These are phyloP conservation scores for Pythium phragmiticola DNA, from an alignment of 352 stramenopile genomes.

Conservation along the genomic window DNA sequence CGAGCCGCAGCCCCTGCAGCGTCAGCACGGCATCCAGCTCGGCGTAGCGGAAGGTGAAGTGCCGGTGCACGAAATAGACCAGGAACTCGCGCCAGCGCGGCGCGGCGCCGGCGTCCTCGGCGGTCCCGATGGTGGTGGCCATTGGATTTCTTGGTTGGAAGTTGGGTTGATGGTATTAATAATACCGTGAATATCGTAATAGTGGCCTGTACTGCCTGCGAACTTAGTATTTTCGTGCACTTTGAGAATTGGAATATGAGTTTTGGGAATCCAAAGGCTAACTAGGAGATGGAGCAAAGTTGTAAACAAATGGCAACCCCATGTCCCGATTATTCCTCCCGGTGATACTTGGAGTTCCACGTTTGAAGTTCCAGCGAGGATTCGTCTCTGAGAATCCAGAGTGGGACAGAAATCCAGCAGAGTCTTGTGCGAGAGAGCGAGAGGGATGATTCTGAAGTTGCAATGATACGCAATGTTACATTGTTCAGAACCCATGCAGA, in stretches of 20 bases:
- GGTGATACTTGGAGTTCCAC: too few species aligned
- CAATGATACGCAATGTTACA: too few species aligned
- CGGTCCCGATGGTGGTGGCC: background rate
- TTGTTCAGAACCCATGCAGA: too few species aligned
- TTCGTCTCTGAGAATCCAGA: too few species aligned
- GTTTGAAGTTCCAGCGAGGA: too few species aligned
- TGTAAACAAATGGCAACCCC: too few species aligned
- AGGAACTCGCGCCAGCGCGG: slow-evolving; percentile 54
- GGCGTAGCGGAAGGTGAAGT: slow-evolving; percentile 83
- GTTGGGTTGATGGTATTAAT: background rate
- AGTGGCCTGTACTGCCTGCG: background rate
- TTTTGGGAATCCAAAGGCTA: background rate
- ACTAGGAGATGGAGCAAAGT: background rate
- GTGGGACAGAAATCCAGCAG: too few species aligned
- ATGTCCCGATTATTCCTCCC: too few species aligned
- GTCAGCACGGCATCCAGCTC: slow-evolving; percentile 75
- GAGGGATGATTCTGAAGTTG: too few species aligned
- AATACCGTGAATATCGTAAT: background rate
- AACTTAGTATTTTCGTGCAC: background rate
- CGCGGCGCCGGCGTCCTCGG: background rate
- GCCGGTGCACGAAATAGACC: slow-evolving; percentile 81
- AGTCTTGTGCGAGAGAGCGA: too few species aligned
- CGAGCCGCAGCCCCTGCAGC: slow-evolving; percentile 47
- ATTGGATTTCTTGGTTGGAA: background rate
- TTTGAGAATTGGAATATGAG: background rate